Evolutionary conservation across 2,329 filamentous ascomycete species (phyloP), one percentile per base, ranked within the genome.

Genomic region (Botrytis porri): DNA sequence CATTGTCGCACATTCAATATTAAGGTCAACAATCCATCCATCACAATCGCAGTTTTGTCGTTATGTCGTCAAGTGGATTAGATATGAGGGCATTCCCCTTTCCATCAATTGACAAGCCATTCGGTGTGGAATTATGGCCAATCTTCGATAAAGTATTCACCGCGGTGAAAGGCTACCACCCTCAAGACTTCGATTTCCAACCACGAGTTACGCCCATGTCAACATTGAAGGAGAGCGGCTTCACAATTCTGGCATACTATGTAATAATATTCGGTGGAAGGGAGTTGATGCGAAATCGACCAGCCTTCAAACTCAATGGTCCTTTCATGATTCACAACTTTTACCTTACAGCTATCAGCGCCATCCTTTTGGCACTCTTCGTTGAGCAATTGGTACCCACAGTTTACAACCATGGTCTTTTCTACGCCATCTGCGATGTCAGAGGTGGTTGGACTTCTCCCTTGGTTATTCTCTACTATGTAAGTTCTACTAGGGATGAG

Each of bases 281-380:
- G 77, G 93, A 97, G 84, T 82, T 94, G 79, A 98, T 99, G 96
- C 93, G 93, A 84, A 91, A 92, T 80, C 89, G 93, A 76, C 87
- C 91, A 81, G 88, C 95, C 35, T 92, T 96, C 85, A 93, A 97
- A 88, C 89, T 98, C 81, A 96, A 93, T 86, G 86, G 88, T 25
- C 86, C 96, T 74, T 98, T 98, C 88, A 93, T 97, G 85, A 88
- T 98, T 81, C 95, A 99, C 89, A 99, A 99, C 88, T 92, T 98
- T 80, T 90, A 95, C 85, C 86, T 99, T 81, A 98, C 95, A 65
- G 85, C 89, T 77, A 93, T 98, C 85, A 97, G 93, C 82, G 92
- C 85, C 74, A 86, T 89, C 69, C 88, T 99, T 70, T 84, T 99
- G 80, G 91, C 86, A 72, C 90, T 99, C 78, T 98, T 97, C 83